Conservation (phyloP, 345 rosid species). For the Eucalyptus pauciflora region DNA sequence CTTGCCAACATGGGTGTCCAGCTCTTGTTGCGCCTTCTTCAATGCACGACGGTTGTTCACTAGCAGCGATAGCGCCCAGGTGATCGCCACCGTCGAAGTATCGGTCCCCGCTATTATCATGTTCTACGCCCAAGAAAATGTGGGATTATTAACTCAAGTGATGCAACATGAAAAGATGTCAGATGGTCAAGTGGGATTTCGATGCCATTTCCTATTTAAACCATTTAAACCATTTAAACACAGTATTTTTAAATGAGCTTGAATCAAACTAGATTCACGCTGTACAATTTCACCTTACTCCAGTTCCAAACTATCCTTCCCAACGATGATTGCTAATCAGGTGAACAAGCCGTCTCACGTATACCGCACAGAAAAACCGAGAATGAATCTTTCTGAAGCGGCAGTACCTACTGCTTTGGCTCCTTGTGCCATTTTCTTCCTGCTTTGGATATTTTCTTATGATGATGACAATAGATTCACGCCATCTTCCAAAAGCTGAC, state of each 20-base stretch:
- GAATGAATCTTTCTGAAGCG: neutral
- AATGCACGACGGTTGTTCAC: slow-evolving; percentile 6
- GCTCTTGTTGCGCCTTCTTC: slow-evolving; percentile 9
- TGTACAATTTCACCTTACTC: neutral
- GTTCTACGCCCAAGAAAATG: neutral
- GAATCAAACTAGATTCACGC: neutral
- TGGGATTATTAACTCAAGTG: too few relatives aligned
- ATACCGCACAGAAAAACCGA: neutral
- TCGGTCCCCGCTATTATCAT: slow-evolving; percentile 12
- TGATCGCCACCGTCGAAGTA: slow-evolving; percentile 8
- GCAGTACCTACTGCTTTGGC: neutral
- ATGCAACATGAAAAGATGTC: too few relatives aligned
- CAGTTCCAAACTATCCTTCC: neutral
- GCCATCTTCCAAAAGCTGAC: neutral
- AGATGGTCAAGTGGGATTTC: neutral
- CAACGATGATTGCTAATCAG: neutral
- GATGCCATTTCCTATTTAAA: neutral
- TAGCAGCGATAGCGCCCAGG: slow-evolving; percentile 20
- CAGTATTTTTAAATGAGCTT: neutral
- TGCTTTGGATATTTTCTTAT: neutral
- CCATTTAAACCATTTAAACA: neutral
- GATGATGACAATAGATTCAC: neutral
- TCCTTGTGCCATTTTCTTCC: neutral
- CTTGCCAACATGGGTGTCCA: slow-evolving; percentile 9
- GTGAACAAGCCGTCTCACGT: neutral